A percentile compares a stretch with the other conserved stretches of the same genome.
Evolutionary conservation across 208 protist genomes (phyloP).

Genomic region (Wallacemonas sp.): DNA sequence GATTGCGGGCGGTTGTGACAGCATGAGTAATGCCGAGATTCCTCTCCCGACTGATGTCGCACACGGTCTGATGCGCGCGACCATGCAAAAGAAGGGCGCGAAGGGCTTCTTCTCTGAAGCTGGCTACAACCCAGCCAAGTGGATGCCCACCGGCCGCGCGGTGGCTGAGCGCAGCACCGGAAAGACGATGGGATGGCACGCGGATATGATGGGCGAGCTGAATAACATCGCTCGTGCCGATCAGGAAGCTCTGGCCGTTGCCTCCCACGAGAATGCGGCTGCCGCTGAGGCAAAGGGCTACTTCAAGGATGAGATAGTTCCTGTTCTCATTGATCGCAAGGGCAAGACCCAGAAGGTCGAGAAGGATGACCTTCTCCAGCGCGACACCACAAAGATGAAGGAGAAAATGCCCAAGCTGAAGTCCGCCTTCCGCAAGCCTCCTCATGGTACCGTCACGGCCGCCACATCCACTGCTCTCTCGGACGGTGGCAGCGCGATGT

Average conservation of each 20-base stretch:
- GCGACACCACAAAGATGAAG: constrained; percentile 53
- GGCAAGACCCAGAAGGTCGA: constrained; percentile 37
- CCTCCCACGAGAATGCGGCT: constrained; percentile 68
- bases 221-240: constrained; percentile 62
- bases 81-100: constrained; percentile 47
- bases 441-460: constrained; percentile 79
- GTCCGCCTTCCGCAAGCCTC: constrained; percentile 68
- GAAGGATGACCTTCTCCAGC: constrained; percentile 73
- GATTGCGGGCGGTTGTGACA: constrained; percentile 88
- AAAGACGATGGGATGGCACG: constrained; percentile 90
- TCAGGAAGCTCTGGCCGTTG: constrained; percentile 72
- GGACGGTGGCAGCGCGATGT: constrained; percentile 78
- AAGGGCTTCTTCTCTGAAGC: constrained; percentile 58
- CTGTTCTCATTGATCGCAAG: constrained; percentile 39
- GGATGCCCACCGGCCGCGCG: constrained; percentile 58
- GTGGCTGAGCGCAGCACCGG: constrained; percentile 82
- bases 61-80: constrained; percentile 52
- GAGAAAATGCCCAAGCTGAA: constrained; percentile 71
- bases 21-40: constrained; percentile 73
- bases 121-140: constrained; percentile 58
- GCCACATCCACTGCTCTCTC: constrained; percentile 78
- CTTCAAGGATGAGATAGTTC: constrained; percentile 76
- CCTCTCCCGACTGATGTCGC: constrained; percentile 48
- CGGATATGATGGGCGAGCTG: constrained; percentile 81
- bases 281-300: constrained; percentile 66